Percentiles rank a stretch among this genome's conserved stretches.
These are phyloP conservation scores for Rosa chinensis DNA, from an alignment of 306 rosid genomes.

Conservation along the genomic window DNA sequence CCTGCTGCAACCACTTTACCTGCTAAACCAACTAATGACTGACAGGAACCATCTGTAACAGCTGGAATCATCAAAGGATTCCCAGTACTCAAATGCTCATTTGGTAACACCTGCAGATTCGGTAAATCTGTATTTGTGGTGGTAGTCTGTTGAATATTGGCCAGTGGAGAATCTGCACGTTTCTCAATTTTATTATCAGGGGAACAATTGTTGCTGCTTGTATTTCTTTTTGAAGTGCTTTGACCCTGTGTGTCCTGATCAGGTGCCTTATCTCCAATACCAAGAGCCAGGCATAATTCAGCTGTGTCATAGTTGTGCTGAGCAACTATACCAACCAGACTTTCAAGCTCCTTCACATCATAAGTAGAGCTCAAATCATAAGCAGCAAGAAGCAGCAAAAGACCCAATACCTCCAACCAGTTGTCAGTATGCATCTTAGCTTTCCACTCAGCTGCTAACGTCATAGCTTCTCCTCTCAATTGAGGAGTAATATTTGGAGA, in stretches of 20 bases:
- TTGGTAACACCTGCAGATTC: conserved; percentile 16
- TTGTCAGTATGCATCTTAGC: conserved; percentile 28
- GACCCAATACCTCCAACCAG: conserved; percentile 40
- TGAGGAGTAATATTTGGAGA: conserved; percentile 35
- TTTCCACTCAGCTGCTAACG: conserved; percentile 47
- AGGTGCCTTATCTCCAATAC: conserved; percentile 20
- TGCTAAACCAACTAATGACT: background rate
- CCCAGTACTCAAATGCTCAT: background rate
- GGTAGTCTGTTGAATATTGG: conserved; percentile 22
- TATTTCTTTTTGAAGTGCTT: background rate
- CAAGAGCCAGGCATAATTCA: conserved; percentile 31
- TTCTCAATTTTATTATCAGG: background rate
- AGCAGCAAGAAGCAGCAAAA: conserved; percentile 46
- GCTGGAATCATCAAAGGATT: conserved; percentile 4
- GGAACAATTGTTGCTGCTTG: background rate
- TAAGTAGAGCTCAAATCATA: conserved; percentile 35
- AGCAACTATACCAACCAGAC: conserved; percentile 30
- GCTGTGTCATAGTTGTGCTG: conserved; percentile 34
- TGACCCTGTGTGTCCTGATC: conserved; percentile 30
- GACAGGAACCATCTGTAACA: conserved; percentile 5
- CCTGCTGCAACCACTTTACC: conserved; percentile 23
- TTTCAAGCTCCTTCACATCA: conserved; percentile 29
- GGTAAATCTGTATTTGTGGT: conserved; percentile 14
- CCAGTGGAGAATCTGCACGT: conserved; percentile 7
- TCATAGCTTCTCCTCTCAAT: conserved; percentile 39